Evolutionary conservation across 257 asterid species (phyloP), one percentile per base, ranked within the genome.

Genomic region (Jacaranda copaia): DNA sequence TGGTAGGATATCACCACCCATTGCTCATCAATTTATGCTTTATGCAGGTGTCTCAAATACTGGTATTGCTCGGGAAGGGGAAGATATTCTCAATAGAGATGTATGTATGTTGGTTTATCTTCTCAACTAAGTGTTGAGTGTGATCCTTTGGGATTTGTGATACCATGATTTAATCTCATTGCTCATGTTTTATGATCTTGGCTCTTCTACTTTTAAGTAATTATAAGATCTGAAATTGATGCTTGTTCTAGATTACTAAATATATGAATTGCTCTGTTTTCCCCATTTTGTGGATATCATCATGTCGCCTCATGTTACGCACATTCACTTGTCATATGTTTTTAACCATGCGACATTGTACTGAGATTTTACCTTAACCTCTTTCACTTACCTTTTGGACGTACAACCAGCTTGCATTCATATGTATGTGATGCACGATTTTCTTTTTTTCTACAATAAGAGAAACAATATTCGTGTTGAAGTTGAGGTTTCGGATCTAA

Each of bases 11-110:
- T 43, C 40, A 15, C 45, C 32, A 56, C 55, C 53, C 62, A 25
- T 62, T 60, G 61, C 77, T 81, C 67, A 81, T 70, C 40, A 68
- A 4, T 52, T 77, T 66, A 5, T 60, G 35, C 20, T 70, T 63
- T 72, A 16, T 73, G 83, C 87, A 88, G 92, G 84, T 51, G 72
- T 68, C 38, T 68, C 83, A 0, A 72, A 76, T 70, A 74, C 80
- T 74, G 81, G 76, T 70, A 66, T 78, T 78, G 71, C 82, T 25
- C 84, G 63, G 38, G 79, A 75, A 70, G 65, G 68, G 60, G 79
- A 75, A 59, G 84, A 80, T 75, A 74, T 83, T 70, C 81, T 78
- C 63, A 70, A 70, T 45, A 32, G 81, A 70, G 81, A 84, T 72
- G 92, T 87, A 87, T 53, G 91, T 48, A 78, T 81, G 42, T 71